Base-by-base conservation (phyloP, 352 stramenopile species). In the Phytophthora ohioensis region DNA sequence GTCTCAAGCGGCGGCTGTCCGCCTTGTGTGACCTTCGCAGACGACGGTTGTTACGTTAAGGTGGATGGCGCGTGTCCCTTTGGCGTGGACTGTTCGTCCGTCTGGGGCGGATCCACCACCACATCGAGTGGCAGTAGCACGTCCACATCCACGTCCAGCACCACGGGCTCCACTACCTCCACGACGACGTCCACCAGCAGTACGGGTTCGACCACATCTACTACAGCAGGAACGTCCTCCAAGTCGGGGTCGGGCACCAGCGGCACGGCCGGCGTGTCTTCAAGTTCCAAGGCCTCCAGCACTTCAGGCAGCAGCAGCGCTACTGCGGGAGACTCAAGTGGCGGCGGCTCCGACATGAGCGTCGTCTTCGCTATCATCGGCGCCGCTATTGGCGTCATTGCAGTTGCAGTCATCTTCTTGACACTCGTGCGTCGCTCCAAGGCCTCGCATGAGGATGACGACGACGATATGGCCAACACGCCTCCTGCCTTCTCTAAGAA, bases 291-390 rank as follows among this genome's bases (percentile, higher is more conserved):
- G 15, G 34, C 31, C 13, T 57, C 57, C 41, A 73, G 57, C 42
- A 35, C 41, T 34, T 74, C 69, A 8, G 69, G 60, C 34, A 69
- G 69, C 43, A 71, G 39, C 7, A 64, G 41, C 36, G 49, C 51
- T 5, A 35, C 47, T 11, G 52, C 72, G 1, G 57, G 49, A 55
- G 57, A 67, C 4, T 69, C 73, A 15, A 67, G 35, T 21, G 58
- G 42, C 36, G 42, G 60, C 34, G 75, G 81, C 11, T 87, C 73
- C 0, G 82, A 91, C 66, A 88, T 91, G 83, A 91, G 78, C 45
- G 80, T 91, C 56, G 80, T 93, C 38, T 93, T 93, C 36, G 85
- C 78, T 11, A 93, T 93, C 55, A 89, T 93, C 41, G 85, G 85
- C 11, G 85, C 83, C 12, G 84, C 85, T 2, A 93, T 93, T 41